Evolutionary conservation across 1,284 basidiomycete genomes (phyloP), one percentile per base, ranked within the genome.

Genomic region (Rhodotorula glutinis): DNA sequence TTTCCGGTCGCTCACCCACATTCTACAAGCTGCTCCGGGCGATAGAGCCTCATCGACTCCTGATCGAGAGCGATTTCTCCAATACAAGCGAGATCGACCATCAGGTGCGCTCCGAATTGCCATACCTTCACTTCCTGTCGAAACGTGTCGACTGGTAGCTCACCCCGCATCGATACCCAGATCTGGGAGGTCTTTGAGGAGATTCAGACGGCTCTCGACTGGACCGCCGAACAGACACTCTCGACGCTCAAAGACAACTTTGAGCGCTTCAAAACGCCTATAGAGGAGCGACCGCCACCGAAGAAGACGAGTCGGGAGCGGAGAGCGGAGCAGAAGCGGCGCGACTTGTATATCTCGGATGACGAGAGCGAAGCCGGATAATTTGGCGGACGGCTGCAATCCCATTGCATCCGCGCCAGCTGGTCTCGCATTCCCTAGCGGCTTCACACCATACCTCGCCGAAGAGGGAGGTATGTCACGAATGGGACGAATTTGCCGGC

Each of bases 1-100:
- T 92, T 75, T 91, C 91, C 71, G 80, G 82, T 40, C 86, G 87
- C 54, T 87, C 87, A 17, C 79, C 81, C 2, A 84, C 83, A 57
- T 83, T 87, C 73, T 80, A 79, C 57, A 80, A 82, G 8, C 81
- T 92, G 44, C 86, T 91, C 62, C 79, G 82, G 56, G 80, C 81
- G 3, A 87, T 85, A 72, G 79, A 85, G 56, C 79, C 85, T 2
- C 75, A 83, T 65, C 85, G 88, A 16, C 81, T 92, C 46, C 83
- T 92, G 57, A 85, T 84, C 38, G 90, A 92, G 77, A 90, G 88
- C 5, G 90, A 92, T 78, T 68, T 57, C 13, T 61, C 62, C n/a
- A 38, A 62, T 25, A 64, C 64, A 3, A 8, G 38, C 10, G 51
- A 65, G 29, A 64, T 73, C 23, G 72, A 73, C 43, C 19, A 51